phyloP scores from a whole-genome alignment of 805 yeast species.

The Kodamaea lidongshanica region DNA sequence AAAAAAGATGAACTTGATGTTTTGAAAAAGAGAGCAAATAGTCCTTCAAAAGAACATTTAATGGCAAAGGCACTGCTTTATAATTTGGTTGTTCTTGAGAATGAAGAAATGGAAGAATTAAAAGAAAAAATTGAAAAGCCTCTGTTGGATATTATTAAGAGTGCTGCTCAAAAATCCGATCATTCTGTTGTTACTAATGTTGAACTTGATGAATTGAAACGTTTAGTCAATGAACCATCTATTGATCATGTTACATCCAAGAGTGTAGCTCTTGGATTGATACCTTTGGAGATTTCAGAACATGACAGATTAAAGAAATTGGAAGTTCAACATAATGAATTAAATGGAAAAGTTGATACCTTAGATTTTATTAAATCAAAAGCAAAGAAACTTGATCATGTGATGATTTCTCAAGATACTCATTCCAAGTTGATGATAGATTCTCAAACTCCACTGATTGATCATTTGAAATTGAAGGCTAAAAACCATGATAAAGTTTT shows the following conservation, averaged over 20 bases:
- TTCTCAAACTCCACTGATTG: conserved; percentile 20
- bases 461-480: conserved; percentile 29
- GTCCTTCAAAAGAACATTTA: conserved; percentile 12
- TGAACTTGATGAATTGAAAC: conserved; percentile 8
- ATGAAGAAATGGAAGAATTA: conserved; percentile 5
- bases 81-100: conserved; percentile 5
- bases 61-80: conserved; percentile 7
- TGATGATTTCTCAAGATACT: conserved; percentile 3
- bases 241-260: conserved; percentile 16
- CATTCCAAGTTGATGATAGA: conserved; percentile 10
- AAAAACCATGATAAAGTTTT: conserved; percentile 13
- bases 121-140: conserved; percentile 4
- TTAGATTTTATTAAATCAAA: conserved; percentile 4
- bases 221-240: conserved; percentile 17
- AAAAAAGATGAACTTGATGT: conserved; percentile 11
- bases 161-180: not conserved
- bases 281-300: conserved; percentile 6
- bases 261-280: conserved; percentile 8
- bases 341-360: not conserved
- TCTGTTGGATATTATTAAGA: conserved; percentile 5
- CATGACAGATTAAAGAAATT: conserved; percentile 3
- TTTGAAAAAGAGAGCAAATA: conserved; percentile 14
- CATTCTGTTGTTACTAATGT: conserved; percentile 1
- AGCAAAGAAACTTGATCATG: conserved; percentile 5
- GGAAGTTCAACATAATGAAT: conserved; percentile 9